phyloP scores from a whole-genome alignment of 495 filamentous ascomycete genomes.

The Geopyxis carbonaria region DNA sequence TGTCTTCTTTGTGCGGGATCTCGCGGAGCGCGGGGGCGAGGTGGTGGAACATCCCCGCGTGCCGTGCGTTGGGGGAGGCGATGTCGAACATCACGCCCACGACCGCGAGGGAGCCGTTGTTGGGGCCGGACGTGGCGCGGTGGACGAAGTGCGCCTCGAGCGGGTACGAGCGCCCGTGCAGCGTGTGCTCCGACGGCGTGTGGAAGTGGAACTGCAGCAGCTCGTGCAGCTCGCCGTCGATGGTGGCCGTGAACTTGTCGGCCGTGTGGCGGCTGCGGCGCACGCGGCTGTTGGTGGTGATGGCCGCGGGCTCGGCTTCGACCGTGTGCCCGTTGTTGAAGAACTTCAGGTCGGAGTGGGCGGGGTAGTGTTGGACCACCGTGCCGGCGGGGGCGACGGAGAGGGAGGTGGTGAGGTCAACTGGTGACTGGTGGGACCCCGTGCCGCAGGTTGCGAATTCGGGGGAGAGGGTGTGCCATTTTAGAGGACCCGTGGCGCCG shows the following conservation, averaged over 20 bases:
- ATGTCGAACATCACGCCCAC: conserved; percentile 45
- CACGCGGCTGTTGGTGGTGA: too few relatives aligned
- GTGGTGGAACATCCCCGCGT: neutral
- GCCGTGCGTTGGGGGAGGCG: conserved; percentile 23
- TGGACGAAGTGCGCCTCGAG: conserved; percentile 54
- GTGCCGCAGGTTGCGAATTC: conserved; percentile 34
- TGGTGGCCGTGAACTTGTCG: conserved; percentile 10
- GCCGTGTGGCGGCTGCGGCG: conserved; percentile 16
- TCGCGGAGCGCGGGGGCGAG: neutral
- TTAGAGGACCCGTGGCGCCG: conserved; percentile 36
- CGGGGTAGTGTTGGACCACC: conserved; percentile 5
- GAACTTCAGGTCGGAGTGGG: conserved; percentile 1
- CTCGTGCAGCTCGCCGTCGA: conserved; percentile 32
- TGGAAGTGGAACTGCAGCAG: conserved; percentile 56
- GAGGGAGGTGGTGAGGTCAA: conserved; percentile 34
- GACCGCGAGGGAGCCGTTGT: conserved; percentile 33
- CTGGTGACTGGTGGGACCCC: conserved; percentile 45
- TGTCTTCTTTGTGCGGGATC: neutral
- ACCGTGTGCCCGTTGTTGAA: conserved; percentile 22
- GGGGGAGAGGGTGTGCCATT: conserved; percentile 38
- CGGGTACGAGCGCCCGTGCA: conserved; percentile 35
- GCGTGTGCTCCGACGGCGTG: conserved; percentile 46
- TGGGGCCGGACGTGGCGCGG: too few relatives aligned
- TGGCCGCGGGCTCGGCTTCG: conserved; percentile 7
- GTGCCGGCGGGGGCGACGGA: conserved; percentile 15